A percentile compares a stretch with the other conserved stretches of the same genome.
Conservation (phyloP, 2,329 filamentous ascomycete species). For the Trichophyton schoenleinii region DNA sequence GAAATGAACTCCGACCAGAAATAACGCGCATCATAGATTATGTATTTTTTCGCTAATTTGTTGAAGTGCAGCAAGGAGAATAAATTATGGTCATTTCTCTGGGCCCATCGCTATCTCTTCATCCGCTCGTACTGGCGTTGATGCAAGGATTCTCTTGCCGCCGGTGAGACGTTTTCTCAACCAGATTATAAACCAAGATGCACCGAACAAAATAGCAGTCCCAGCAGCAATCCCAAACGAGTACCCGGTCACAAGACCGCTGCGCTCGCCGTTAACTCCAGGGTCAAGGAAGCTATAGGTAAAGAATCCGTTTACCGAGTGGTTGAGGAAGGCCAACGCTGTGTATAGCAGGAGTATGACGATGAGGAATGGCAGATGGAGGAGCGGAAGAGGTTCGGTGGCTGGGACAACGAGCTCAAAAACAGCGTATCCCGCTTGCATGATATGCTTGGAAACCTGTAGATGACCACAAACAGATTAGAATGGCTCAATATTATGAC, state of each 20-base stretch:
- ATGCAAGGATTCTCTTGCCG: background rate
- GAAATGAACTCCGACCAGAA: too few species aligned
- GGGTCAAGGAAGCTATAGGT: constrained; percentile 68
- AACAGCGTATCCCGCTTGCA: constrained; percentile 63
- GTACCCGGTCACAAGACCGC: constrained; percentile 50
- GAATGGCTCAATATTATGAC: too few species aligned
- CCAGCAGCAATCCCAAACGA: constrained; percentile 47
- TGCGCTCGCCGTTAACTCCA: constrained; percentile 32
- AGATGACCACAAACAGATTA: background rate
- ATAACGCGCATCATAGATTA: too few species aligned
- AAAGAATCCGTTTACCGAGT: constrained; percentile 58
- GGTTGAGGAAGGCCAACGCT: constrained; percentile 59
- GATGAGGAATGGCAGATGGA: constrained; percentile 56
- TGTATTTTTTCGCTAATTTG: too few species aligned
- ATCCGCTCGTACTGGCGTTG: background rate
- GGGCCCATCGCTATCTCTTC: background rate
- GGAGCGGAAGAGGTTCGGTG: constrained; percentile 48
- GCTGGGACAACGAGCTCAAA: constrained; percentile 61
- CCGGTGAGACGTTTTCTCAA: constrained; percentile 35
- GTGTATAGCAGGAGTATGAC: constrained; percentile 62
- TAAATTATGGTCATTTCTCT: background rate
- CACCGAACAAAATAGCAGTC: constrained; percentile 40
- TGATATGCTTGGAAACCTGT: constrained; percentile 56
- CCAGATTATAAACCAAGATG: constrained; percentile 43
- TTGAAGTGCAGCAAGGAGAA: background rate